Conservation (phyloP, 257 asterid genomes). For the Salvia hispanica region DNA sequence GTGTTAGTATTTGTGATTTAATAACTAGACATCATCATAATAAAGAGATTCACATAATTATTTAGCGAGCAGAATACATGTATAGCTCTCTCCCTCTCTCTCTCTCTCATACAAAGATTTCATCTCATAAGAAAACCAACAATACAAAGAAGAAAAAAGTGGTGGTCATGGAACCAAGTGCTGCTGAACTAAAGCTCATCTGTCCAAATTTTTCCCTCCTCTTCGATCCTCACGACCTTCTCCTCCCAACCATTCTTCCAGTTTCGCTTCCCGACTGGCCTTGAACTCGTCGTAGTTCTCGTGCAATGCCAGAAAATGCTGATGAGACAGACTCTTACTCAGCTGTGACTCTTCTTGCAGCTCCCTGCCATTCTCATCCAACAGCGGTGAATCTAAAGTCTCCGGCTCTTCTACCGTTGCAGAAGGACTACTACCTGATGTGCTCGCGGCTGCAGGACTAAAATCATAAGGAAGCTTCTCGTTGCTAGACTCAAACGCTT, state of each 20-base stretch:
- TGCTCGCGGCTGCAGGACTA: constrained; percentile 33
- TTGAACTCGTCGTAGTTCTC: constrained; percentile 65
- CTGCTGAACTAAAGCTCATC: constrained; percentile 19
- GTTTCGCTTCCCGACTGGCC: constrained; percentile 77
- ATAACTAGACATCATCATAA: too few relatives aligned
- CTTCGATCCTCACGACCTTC: constrained; percentile 23
- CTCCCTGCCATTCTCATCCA: constrained; percentile 47
- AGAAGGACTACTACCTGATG: constrained; percentile 30
- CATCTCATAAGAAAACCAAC: constrained; percentile 16
- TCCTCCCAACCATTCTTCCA: constrained; percentile 82
- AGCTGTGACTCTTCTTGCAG: constrained; percentile 49
- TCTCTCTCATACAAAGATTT: constrained; percentile 8
- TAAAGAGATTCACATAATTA: constrained; percentile 15
- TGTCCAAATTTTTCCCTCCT: constrained; percentile 15
- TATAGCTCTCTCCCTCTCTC: neutral
- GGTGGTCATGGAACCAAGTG: constrained; percentile 19
- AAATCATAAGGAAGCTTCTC: constrained; percentile 29
- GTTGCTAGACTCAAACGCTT: constrained; percentile 35
- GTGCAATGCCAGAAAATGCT: constrained; percentile 47
- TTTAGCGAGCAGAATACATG: neutral
- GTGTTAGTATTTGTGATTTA: too few relatives aligned
- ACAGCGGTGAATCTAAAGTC: constrained; percentile 45
- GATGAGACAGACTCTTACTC: constrained; percentile 45
- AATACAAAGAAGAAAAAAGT: neutral
- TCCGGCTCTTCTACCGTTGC: constrained; percentile 33